These are phyloP conservation scores for Angomonas ambiguus DNA, from an alignment of 208 protist species.

Conservation along the genomic window DNA sequence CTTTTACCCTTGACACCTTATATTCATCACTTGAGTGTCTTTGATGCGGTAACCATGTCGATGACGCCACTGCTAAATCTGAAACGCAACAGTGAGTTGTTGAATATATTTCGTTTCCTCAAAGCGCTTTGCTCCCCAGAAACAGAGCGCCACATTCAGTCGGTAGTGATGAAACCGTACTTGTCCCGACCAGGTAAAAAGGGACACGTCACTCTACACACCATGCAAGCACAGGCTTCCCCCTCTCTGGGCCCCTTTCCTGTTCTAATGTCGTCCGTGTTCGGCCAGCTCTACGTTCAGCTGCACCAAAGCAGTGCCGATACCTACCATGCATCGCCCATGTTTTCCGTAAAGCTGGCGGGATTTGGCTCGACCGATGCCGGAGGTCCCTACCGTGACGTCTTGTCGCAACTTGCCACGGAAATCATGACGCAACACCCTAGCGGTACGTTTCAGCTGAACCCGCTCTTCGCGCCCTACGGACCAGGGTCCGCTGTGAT, in stretches of 20 bases:
- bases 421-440: conserved; percentile 89
- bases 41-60: conserved; percentile 65
- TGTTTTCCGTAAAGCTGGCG: conserved; percentile 86
- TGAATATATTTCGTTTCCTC: conserved; percentile 75
- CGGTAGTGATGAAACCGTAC: conserved; percentile 78
- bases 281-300: conserved; percentile 85
- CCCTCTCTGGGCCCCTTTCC: conserved; percentile 47
- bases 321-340: conserved; percentile 80
- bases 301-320: conserved; percentile 57
- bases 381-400: conserved; percentile 88
- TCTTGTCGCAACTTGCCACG: conserved; percentile 80
- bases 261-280: conserved; percentile 77
- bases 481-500: conserved; percentile 67
- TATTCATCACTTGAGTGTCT: conserved; percentile 48
- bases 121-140: conserved; percentile 70
- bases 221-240: conserved; percentile 72
- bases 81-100: conserved; percentile 59
- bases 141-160: conserved; percentile 74
- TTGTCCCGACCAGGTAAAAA: conserved; percentile 56
- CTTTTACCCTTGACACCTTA: conserved; percentile 66
- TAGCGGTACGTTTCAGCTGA: conserved; percentile 71
- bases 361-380: conserved; percentile 89
- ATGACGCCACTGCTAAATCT: conserved; percentile 81
- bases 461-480: conserved; percentile 84
- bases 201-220: conserved; percentile 79